phyloP scores from a whole-genome alignment of 345 rosid genomes.

The Hibiscus syriacus region DNA sequence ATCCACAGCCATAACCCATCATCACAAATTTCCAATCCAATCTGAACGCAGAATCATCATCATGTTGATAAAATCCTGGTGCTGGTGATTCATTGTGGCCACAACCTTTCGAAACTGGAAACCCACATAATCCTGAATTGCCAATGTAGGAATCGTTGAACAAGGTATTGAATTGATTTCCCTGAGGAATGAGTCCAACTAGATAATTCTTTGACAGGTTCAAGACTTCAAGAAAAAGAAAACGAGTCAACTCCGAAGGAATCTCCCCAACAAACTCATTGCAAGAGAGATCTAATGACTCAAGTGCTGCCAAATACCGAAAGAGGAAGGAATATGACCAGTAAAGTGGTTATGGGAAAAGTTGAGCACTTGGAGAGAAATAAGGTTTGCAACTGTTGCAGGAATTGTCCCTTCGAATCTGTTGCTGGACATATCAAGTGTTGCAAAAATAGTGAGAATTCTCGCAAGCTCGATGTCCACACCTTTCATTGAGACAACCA shows the following conservation, averaged over 20 bases:
- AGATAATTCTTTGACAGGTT: conserved; percentile 15
- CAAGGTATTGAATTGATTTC: not conserved
- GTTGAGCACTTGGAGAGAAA: not conserved
- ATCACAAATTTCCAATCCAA: not conserved
- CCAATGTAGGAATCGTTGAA: not conserved
- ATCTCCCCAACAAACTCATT: not conserved
- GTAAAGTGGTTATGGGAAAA: not conserved
- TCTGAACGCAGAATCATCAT: not conserved
- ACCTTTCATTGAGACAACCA: not conserved
- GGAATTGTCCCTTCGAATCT: not conserved
- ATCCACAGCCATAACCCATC: not conserved
- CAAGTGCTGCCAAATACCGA: not conserved
- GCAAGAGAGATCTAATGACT: not conserved
- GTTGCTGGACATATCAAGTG: conserved; percentile 20
- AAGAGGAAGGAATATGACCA: not conserved
- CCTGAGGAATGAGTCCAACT: conserved; percentile 11
- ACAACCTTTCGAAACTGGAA: not conserved
- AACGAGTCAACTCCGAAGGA: not conserved
- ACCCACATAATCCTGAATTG: not conserved
- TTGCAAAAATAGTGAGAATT: conserved; percentile 13
- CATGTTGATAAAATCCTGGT: not conserved
- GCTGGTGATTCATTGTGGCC: not conserved
- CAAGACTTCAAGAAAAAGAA: conserved; percentile 5
- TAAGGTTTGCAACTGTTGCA: not conserved
- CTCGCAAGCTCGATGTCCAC: not conserved